Conservation (phyloP, 78 protist species). For the Paulinella micropora region DNA sequence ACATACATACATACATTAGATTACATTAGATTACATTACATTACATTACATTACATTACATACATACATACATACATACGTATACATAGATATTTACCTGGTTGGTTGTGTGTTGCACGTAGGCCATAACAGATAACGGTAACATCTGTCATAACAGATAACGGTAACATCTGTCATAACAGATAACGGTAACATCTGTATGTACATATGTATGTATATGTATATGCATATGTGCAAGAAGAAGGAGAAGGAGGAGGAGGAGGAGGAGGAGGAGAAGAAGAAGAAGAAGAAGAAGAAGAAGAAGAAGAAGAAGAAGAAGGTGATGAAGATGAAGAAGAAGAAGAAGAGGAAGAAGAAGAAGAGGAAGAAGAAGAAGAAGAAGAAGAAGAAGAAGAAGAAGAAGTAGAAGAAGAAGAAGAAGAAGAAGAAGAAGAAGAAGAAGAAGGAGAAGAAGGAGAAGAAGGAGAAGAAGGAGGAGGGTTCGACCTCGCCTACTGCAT, state of each 20-base stretch:
- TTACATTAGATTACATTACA: no score
- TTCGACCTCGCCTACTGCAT: no score
- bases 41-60: no score
- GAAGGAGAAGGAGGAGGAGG: background rate
- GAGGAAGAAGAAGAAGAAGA: background rate
- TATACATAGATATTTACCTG: no score
- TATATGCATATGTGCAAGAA: constrained; percentile 9
- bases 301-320: background rate
- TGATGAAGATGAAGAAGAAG: background rate
- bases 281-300: background rate
- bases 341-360: background rate
- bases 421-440: background rate
- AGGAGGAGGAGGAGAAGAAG: background rate
- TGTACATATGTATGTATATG: background rate
- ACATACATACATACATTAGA: no score
- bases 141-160: no score
- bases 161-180: no score
- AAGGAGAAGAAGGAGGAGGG: background rate
- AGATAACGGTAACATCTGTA: no score
- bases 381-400: background rate
- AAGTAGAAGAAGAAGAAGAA: background rate
- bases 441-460: constrained; percentile 2
- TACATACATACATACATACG: no score
- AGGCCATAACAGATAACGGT: no score
- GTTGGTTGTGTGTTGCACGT: no score